Conservation (phyloP, 2,329 filamentous ascomycete genomes). For the Hymenoscyphus occultus region DNA sequence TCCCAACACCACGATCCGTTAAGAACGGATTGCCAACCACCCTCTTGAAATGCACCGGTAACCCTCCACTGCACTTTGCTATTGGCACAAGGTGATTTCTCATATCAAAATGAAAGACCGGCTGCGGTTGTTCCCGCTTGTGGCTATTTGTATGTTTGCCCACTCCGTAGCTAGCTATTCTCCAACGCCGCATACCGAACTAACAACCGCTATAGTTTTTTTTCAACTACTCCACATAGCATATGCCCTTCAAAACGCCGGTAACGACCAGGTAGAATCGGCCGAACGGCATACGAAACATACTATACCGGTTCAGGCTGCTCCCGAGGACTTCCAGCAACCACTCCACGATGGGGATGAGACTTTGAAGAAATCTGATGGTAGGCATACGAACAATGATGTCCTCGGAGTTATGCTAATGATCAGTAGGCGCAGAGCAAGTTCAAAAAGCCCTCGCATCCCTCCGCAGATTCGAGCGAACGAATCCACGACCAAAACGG, state of each 20-base stretch:
- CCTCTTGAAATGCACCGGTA: slow-evolving; percentile 28
- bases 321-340: slow-evolving; percentile 32
- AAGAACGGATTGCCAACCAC: slow-evolving; percentile 12
- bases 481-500: slow-evolving; percentile 33
- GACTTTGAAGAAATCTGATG: slow-evolving; percentile 25
- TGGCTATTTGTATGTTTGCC: slow-evolving; percentile 33
- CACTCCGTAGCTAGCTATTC: neutral
- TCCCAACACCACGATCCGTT: slow-evolving; percentile 15
- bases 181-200: slow-evolving; percentile 5
- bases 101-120: slow-evolving; percentile 33
- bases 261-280: slow-evolving; percentile 5
- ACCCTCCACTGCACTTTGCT: slow-evolving; percentile 23
- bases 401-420: slow-evolving; percentile 22
- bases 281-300: slow-evolving; percentile 21
- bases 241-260: slow-evolving; percentile 14
- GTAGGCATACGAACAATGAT: slow-evolving; percentile 17
- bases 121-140: slow-evolving; percentile 33
- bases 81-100: slow-evolving; percentile 18
- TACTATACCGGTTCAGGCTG: slow-evolving; percentile 26
- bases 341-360: slow-evolving; percentile 27
- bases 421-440: slow-evolving; percentile 32
- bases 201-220: slow-evolving; percentile 26
- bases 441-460: slow-evolving; percentile 38
- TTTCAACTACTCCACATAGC: slow-evolving; percentile 27
- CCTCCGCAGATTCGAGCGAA: slow-evolving; percentile 35